These are phyloP conservation scores for Lactifluus hygrophoroides DNA, from an alignment of 768 basidiomycete species.

Conservation along the genomic window DNA sequence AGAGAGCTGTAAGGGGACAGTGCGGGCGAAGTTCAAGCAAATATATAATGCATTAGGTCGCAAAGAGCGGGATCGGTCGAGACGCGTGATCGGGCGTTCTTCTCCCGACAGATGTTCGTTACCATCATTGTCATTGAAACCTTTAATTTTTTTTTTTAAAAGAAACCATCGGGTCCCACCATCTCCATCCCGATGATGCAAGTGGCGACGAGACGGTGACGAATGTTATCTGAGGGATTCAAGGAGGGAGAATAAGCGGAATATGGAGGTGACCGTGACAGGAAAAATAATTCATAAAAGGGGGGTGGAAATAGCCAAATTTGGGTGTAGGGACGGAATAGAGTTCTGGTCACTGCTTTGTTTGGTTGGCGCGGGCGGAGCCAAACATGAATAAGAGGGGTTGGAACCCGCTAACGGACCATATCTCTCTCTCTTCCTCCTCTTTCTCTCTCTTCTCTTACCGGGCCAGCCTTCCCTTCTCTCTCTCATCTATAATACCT, in stretches of 20 bases:
- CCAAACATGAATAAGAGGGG: conserved; percentile 32
- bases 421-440: conserved; percentile 24
- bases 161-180: too few species aligned
- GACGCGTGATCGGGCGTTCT: conserved; percentile 17
- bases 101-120: conserved; percentile 12
- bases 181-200: too few species aligned
- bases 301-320: neutral
- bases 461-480: conserved; percentile 35
- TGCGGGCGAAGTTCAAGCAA: neutral
- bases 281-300: neutral
- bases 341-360: conserved; percentile 29
- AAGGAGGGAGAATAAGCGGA: neutral
- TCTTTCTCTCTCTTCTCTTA: conserved; percentile 25
- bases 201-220: too few species aligned
- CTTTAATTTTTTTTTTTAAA: neutral
- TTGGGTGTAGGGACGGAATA: conserved; percentile 20
- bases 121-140: neutral
- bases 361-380: conserved; percentile 26
- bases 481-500: conserved; percentile 55
- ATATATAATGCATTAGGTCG: too few species aligned
- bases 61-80: neutral
- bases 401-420: conserved; percentile 21
- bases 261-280: neutral
- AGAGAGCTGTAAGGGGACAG: neutral
- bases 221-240: neutral